These are phyloP conservation scores for Diversispora epigaea DNA, from an alignment of 192 early-diverging fungal genomes.

Conservation along the genomic window DNA sequence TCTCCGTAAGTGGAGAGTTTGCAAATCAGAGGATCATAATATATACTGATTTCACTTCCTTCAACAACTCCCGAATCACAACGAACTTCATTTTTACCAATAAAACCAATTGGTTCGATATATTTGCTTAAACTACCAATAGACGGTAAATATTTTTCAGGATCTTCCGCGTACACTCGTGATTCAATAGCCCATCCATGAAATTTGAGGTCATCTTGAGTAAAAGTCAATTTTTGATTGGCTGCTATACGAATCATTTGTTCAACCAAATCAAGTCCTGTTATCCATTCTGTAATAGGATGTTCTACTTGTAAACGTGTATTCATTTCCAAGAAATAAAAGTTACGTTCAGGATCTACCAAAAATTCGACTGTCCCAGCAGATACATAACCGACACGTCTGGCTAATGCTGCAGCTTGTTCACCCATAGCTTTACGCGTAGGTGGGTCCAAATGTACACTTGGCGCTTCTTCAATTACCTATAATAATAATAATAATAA, in stretches of 20 bases:
- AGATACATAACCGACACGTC: conserved; percentile 71
- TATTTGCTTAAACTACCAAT: conserved; percentile 86
- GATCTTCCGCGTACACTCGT: conserved; percentile 95
- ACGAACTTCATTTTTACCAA: conserved; percentile 62
- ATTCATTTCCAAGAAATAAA: conserved; percentile 84
- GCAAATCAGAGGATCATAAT: conserved; percentile 96
- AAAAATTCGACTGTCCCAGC: conserved; percentile 81
- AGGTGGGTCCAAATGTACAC: conserved; percentile 58
- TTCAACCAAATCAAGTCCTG: conserved; percentile 89
- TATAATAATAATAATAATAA: neutral
- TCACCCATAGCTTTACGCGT: conserved; percentile 74
- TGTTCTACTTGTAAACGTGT: conserved; percentile 80
- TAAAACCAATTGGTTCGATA: conserved; percentile 67
- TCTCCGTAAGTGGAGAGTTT: conserved; percentile 86
- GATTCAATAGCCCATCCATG: conserved; percentile 95
- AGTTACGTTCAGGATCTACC: conserved; percentile 69
- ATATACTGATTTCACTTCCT: conserved; percentile 90
- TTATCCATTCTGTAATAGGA: conserved; percentile 77
- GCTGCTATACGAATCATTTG: conserved; percentile 94
- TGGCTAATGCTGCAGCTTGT: conserved; percentile 73
- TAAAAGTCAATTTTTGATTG: conserved; percentile 65
- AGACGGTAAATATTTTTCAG: conserved; percentile 88
- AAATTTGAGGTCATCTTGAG: conserved; percentile 74
- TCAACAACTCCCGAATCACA: conserved; percentile 92
- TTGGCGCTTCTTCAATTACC: conserved; percentile 86